Percentiles rank a stretch among this genome's conserved stretches.
Evolutionary conservation across 129 eudicot species (phyloP).

Genomic region (Flaveria sonorensis): DNA sequence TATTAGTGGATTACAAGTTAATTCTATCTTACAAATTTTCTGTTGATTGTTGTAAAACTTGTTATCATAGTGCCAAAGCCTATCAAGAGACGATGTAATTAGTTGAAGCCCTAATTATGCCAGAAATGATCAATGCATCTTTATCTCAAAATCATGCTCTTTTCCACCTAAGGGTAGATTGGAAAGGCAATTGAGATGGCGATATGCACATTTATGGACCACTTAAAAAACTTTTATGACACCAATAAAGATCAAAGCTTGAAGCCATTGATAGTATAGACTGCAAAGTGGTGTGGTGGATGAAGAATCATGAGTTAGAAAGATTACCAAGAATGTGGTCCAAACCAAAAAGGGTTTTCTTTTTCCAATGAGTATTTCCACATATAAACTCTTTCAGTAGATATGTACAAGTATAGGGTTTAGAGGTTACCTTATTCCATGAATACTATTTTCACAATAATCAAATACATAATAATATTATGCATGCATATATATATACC

Average conservation of each 20-base stretch:
- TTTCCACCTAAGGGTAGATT: constrained; percentile 35
- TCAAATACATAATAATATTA: background rate
- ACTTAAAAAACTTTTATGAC: constrained; percentile 38
- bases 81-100: background rate
- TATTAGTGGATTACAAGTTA: background rate
- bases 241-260: constrained; percentile 46
- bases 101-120: constrained; percentile 20
- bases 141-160: constrained; percentile 34
- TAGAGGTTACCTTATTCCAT: constrained; percentile 21
- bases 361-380: constrained; percentile 40
- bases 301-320: constrained; percentile 38
- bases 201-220: constrained; percentile 44
- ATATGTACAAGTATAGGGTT: constrained; percentile 25
- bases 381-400: constrained; percentile 31
- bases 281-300: constrained; percentile 51
- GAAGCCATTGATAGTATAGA: constrained; percentile 41
- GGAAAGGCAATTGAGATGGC: constrained; percentile 38
- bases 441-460: background rate
- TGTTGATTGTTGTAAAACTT: background rate
- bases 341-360: constrained; percentile 28
- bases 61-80: background rate
- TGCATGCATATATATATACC: background rate
- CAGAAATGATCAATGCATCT: constrained; percentile 33
- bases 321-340: constrained; percentile 48
- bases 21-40: background rate